Percentiles rank a stretch among this genome's conserved stretches.
These are phyloP conservation scores for Leptographium flavum DNA, from an alignment of 2,329 filamentous ascomycete species.

Conservation along the genomic window DNA sequence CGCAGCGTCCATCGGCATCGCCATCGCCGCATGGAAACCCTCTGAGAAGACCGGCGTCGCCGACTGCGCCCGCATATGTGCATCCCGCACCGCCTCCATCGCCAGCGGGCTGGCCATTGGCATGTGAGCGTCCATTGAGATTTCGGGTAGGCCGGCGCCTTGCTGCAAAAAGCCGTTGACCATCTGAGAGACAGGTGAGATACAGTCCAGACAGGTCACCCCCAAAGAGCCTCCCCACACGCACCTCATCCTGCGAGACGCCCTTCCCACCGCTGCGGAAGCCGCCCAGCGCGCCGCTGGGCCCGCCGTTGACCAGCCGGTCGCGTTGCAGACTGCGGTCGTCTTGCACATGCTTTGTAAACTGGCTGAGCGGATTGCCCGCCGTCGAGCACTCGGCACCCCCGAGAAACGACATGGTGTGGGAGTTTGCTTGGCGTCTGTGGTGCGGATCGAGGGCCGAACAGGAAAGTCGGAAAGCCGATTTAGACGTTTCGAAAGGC, in stretches of 20 bases:
- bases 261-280: slow-evolving; percentile 61
- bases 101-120: slow-evolving; percentile 25
- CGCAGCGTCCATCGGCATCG: slow-evolving; percentile 55
- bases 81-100: slow-evolving; percentile 31
- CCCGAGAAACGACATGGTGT: slow-evolving; percentile 85
- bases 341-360: slow-evolving; percentile 92
- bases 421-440: not conserved
- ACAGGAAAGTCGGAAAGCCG: too few species aligned
- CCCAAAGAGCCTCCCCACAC: slow-evolving; percentile 13
- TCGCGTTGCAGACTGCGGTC: slow-evolving; percentile 92
- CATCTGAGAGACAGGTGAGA: slow-evolving; percentile 62
- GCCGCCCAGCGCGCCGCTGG: slow-evolving; percentile 56
- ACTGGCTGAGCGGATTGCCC: slow-evolving; percentile 90
- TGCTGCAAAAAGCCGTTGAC: slow-evolving; percentile 89
- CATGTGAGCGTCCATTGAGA: slow-evolving; percentile 34
- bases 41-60: slow-evolving; percentile 40
- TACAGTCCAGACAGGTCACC: slow-evolving; percentile 14
- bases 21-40: slow-evolving; percentile 42
- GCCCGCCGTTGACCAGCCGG: slow-evolving; percentile 62
- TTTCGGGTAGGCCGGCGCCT: slow-evolving; percentile 42
- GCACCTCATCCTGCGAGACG: slow-evolving; percentile 59
- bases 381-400: slow-evolving; percentile 94
- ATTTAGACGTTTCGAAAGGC: too few species aligned
- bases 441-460: not conserved
- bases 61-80: slow-evolving; percentile 37